Evolutionary conservation across 2,329 filamentous ascomycete species (phyloP), one percentile per base, ranked within the genome.

Genomic region (Ophiostoma ips): DNA sequence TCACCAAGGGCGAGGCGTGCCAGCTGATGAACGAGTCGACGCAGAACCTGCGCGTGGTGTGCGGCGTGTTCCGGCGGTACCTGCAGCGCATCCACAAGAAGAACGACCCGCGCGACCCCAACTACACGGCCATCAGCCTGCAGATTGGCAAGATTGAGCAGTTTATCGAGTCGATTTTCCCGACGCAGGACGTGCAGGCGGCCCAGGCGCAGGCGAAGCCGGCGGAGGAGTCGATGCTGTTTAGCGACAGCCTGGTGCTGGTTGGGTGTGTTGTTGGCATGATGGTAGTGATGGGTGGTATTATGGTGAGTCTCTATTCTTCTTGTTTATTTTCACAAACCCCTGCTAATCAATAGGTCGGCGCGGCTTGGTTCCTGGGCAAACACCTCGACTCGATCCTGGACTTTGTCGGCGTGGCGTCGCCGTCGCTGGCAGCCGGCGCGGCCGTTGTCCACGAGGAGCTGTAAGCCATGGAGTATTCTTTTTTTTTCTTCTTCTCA

Each of bases 101-200:
- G 77, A 96, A 95, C 66, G 87, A 89, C 55, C 90, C 92, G 0
- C 81, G 82, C 59, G 92, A 98, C 61, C 92, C 90, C 41, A 90
- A 89, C 63, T 98, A 84, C 69, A 70, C 95, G 43, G 83, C 87
- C 61, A 95, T 98, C 62, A 95, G 88, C 66, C 80, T 88, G 55
- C 83, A 85, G 50, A 94, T 90, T 63, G 90, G 79, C 61, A 88
- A 87, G 84, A 86, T 95, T 56, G 89, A 96, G 65, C 85, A 92
- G 71, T 95, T 94, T 64, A 94, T 96, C 63, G 90, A 96, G 66
- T 82, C 81, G 5, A 80, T 96, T 58, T 96, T 89, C 77, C 92
- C 92, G 3, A 76, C 79, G 9, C 87, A 95, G 66, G 80, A 85
- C 55, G 76, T 84, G 41, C 81, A 83, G 60, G 69, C 71, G 54